These are phyloP conservation scores for Hamamelis virginiana DNA, from an alignment of 164 flowering plant genomes.

Conservation along the genomic window DNA sequence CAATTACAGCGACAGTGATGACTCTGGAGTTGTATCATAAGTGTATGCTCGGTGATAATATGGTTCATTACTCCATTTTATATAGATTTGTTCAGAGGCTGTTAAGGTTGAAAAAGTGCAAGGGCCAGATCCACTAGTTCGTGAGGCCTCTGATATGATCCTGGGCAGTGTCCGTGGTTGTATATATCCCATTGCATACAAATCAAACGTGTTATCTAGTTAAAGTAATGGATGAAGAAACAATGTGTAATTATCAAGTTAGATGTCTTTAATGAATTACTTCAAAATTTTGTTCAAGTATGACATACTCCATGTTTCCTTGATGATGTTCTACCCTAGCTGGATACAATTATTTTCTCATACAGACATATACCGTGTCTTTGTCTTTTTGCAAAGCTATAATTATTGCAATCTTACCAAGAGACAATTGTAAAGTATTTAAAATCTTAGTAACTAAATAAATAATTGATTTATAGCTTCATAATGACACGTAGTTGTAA, in stretches of 20 bases:
- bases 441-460: no score
- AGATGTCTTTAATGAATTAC: neutral
- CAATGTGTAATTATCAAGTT: neutral
- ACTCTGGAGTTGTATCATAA: neutral
- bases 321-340: no score
- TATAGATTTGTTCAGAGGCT: neutral
- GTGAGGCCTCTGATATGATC: neutral
- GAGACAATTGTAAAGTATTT: no score
- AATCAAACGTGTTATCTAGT: neutral
- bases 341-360: no score
- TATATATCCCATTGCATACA: slow-evolving; percentile 1
- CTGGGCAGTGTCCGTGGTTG: neutral
- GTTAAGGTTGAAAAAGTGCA: neutral
- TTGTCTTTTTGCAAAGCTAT: no score
- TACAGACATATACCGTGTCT: no score
- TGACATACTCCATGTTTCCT: no score
- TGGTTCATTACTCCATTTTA: neutral
- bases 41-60: neutral
- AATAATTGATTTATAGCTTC: no score
- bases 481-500: no score
- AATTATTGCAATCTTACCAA: no score
- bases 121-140: neutral
- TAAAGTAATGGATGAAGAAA: neutral
- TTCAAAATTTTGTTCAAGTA: neutral
- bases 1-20: slow-evolving; percentile 20